Evolutionary conservation across 148 eudicot genomes (phyloP).

Genomic region (Pharnaceum exiguum): DNA sequence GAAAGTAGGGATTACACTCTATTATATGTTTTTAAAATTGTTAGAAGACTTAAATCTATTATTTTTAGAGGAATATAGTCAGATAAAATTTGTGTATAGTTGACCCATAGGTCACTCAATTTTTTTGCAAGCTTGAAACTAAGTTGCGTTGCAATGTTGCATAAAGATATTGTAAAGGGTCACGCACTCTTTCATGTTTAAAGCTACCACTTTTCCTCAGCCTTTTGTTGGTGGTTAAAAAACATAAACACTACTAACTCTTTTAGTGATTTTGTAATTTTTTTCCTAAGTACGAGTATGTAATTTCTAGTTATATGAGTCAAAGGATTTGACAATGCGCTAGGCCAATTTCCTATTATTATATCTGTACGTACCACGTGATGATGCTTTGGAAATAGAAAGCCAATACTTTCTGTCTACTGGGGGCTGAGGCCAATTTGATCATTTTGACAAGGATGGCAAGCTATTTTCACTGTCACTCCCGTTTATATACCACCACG

Average conservation of each 20-base stretch:
- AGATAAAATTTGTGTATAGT: not conserved
- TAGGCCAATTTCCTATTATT: not conserved
- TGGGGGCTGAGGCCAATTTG: conserved; percentile 15
- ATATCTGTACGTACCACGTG: conserved; percentile 17
- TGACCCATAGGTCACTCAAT: not conserved
- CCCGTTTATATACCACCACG: no score
- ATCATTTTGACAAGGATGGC: conserved; percentile 6
- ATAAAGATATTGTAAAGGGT: not conserved
- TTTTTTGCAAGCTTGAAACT: not conserved
- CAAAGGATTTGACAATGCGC: conserved; percentile 20
- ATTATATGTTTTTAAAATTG: no score
- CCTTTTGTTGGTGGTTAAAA: no score
- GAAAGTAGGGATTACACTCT: no score
- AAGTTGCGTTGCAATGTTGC: not conserved
- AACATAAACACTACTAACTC: not conserved
- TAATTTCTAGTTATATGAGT: no score
- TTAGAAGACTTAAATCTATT: no score
- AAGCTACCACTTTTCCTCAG: conserved; percentile 10
- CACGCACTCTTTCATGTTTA: not conserved
- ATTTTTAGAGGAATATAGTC: no score
- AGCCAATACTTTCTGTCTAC: conserved; percentile 16
- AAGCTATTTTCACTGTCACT: conserved; percentile 13
- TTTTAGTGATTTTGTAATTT: no score
- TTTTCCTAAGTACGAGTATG: no score
- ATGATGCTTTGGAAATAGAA: conserved; percentile 22